These are phyloP conservation scores for Verticillium klebahnii DNA, from an alignment of 2,329 filamentous ascomycete genomes.

Conservation along the genomic window DNA sequence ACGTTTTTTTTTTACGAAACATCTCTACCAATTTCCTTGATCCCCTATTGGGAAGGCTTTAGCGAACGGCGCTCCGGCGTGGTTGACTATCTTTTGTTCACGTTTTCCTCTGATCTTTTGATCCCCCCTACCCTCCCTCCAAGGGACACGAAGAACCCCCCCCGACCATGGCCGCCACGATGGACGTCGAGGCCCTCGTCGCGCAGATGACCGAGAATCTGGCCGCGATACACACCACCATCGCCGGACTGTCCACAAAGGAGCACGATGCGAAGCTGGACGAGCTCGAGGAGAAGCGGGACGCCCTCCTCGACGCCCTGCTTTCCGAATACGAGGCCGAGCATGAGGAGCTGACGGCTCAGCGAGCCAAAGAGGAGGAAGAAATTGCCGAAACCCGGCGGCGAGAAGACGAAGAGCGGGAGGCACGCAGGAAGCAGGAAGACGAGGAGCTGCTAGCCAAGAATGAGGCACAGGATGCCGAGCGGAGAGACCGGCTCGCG, in stretches of 20 bases:
- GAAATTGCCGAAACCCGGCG: slow-evolving; percentile 29
- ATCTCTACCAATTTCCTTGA: neutral
- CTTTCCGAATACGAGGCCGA: slow-evolving; percentile 25
- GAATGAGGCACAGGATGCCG: slow-evolving; percentile 23
- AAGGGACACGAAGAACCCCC: neutral
- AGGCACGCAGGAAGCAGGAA: slow-evolving; percentile 26
- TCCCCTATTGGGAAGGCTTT: neutral
- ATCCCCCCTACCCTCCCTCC: neutral
- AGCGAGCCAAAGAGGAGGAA: slow-evolving; percentile 23
- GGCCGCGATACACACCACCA: slow-evolving; percentile 30
- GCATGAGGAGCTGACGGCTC: slow-evolving; percentile 20
- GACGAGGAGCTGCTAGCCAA: slow-evolving; percentile 27
- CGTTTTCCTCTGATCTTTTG: neutral
- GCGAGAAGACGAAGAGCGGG: slow-evolving; percentile 36
- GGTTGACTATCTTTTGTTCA: neutral
- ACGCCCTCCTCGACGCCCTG: slow-evolving; percentile 25
- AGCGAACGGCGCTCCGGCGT: neutral
- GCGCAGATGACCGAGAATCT: slow-evolving; percentile 38
- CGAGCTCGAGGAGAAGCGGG: slow-evolving; percentile 32
- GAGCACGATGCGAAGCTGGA: slow-evolving; percentile 31
- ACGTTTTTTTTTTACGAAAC: neutral
- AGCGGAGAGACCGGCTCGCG: slow-evolving; percentile 22
- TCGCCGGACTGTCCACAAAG: slow-evolving; percentile 25
- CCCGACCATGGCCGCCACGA: slow-evolving; percentile 11
- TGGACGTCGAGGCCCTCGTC: slow-evolving; percentile 33